Conservation (phyloP, 192 early-diverging fungal genomes). For the Coemansia biformis region DNA sequence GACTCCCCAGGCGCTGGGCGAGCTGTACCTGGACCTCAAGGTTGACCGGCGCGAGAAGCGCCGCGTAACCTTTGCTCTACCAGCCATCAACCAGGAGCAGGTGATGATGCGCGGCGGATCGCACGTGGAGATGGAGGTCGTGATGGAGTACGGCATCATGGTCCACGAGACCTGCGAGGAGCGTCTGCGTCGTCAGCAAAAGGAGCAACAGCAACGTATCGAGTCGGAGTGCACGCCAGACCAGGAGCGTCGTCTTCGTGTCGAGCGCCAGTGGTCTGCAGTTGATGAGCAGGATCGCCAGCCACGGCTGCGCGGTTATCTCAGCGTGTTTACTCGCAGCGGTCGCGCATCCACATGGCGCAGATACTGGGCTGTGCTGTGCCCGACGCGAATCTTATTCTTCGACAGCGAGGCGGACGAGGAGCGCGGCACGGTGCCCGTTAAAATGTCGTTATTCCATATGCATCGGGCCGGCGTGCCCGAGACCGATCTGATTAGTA, state of each 20-base stretch:
- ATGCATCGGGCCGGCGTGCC: constrained; percentile 31
- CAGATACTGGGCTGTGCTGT: constrained; percentile 49
- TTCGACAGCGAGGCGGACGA: constrained; percentile 41
- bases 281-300: constrained; percentile 28
- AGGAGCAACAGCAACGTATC: constrained; percentile 15
- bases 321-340: constrained; percentile 47
- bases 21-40: constrained; percentile 48
- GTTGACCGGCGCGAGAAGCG: constrained; percentile 43
- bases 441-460: constrained; percentile 42
- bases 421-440: constrained; percentile 12
- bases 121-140: constrained; percentile 46
- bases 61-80: constrained; percentile 41
- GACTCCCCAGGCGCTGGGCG: constrained; percentile 32
- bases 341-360: constrained; percentile 49
- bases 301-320: constrained; percentile 29
- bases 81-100: constrained; percentile 45
- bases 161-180: constrained; percentile 41
- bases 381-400: constrained; percentile 30
- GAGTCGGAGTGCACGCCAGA: no score
- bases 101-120: constrained; percentile 48
- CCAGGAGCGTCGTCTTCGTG: constrained; percentile 11
- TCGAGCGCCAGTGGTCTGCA: constrained; percentile 31
- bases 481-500: constrained; percentile 40
- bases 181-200: constrained; percentile 19
- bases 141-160: constrained; percentile 50